Percentiles rank a stretch among this genome's conserved stretches.
These are phyloP conservation scores for Mesembryanthemum crystallinum DNA, from an alignment of 148 eudicot genomes.

Conservation along the genomic window DNA sequence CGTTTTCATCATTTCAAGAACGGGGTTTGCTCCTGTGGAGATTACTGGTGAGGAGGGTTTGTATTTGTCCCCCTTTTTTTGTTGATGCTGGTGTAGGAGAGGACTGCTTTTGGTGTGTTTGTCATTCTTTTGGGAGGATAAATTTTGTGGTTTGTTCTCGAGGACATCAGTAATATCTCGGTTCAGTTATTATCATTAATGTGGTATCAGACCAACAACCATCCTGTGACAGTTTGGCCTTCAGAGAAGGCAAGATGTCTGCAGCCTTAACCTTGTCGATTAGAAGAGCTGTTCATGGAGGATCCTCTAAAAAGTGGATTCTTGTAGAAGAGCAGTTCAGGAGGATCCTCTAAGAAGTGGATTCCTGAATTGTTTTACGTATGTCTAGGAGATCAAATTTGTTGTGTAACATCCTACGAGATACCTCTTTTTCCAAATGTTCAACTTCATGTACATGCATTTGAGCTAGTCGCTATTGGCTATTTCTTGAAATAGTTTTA, in stretches of 20 bases:
- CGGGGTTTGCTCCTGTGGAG: conserved; percentile 48
- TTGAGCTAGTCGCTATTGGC: not conserved
- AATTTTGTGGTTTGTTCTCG: not conserved
- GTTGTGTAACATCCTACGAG: not conserved
- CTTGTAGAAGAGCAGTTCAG: too few species aligned
- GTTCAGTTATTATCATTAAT: too few species aligned
- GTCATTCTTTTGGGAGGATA: not conserved
- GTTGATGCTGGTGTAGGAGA: not conserved
- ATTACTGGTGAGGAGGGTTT: conserved; percentile 33
- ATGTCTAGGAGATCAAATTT: too few species aligned
- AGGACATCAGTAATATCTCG: not conserved
- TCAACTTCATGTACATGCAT: not conserved
- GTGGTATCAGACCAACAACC: too few species aligned
- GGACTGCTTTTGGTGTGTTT: too few species aligned
- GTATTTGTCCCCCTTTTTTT: not conserved
- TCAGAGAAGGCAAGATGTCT: too few species aligned
- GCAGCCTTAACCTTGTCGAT: too few species aligned
- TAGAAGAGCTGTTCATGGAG: too few species aligned
- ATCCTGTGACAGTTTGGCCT: too few species aligned
- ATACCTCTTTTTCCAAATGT: not conserved
- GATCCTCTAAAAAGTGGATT: too few species aligned
- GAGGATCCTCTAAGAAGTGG: too few species aligned
- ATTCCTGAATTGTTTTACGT: too few species aligned
- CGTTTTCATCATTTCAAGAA: conserved; percentile 49
- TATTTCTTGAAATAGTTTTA: not conserved